Evolutionary conservation across 2,329 filamentous ascomycete species (phyloP), one percentile per base, ranked within the genome.

Genomic region (Ophiocordyceps sinensis): DNA sequence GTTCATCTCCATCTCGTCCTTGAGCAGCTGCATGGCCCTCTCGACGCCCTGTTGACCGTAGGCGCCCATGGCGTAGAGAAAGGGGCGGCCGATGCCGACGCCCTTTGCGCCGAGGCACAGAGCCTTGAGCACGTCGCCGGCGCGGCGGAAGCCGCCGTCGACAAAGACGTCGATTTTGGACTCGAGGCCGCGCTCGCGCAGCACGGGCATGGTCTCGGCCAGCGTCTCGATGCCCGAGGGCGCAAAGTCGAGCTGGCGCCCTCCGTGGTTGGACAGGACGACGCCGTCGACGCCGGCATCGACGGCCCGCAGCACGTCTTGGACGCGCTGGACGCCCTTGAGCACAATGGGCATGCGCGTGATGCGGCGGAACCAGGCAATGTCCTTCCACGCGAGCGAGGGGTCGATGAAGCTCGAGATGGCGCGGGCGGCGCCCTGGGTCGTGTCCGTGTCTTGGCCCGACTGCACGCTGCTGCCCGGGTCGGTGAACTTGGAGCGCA

Each of bases 1-100:
- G 56, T 89, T 91, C 89, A 96, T 96, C 67, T 93, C 87, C 76
- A 98, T 85, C 71, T 98, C 91, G 55, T 96, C 91, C 66, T 85
- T 87, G 51, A 94, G 72, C 44, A 94, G 66, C 62, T 87, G 82
- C 82, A 96, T 94, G 28, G 91, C 91, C 29, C 85, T 75, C 55
- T 93, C 85, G 17, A 96, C 89, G 47, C 91, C 91, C 3, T 80
- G 71, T 44, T 85, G 65, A 1, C 91, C 91, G 54, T 96, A 96
- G 10, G 86, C 78, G 47, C 81, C 84, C 89, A 98, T 96, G 54
- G 91, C 89, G 57, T 88, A 98, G 45, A 98, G 64, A 69, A 98
- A 96, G 21, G 91, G 91, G 5, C 91, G 71, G 4, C 91, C 91
- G 52, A 98, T 94, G 34, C 91, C 91, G 1, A 96, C 88, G 31